These are phyloP conservation scores for Rehmannia glutinosa DNA, from an alignment of 257 asterid species.

Conservation along the genomic window DNA sequence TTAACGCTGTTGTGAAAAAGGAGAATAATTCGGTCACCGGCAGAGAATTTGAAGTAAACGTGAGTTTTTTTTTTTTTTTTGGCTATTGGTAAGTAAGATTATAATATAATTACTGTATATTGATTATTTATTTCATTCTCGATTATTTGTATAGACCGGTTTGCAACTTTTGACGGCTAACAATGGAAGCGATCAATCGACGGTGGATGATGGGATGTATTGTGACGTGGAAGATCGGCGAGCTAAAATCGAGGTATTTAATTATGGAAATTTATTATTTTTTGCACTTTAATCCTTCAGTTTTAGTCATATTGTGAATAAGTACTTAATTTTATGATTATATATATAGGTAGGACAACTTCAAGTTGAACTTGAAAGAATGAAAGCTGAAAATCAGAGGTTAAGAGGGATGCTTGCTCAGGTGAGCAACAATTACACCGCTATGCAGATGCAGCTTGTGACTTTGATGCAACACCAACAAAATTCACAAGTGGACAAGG, in stretches of 20 bases:
- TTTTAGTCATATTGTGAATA: background rate
- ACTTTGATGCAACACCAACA: conserved; percentile 32
- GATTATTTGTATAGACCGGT: conserved; percentile 42
- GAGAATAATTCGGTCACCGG: conserved; percentile 20
- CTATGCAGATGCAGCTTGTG: conserved; percentile 47
- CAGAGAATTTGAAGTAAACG: conserved; percentile 32
- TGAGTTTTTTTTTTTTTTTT: conserved; percentile 18
- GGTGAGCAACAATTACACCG: conserved; percentile 43
- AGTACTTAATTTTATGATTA: background rate
- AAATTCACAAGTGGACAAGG: conserved; percentile 13
- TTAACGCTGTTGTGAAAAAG: conserved; percentile 30
- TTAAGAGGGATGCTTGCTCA: conserved; percentile 57
- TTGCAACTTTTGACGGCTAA: conserved; percentile 63
- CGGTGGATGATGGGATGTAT: conserved; percentile 54
- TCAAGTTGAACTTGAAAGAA: conserved; percentile 44
- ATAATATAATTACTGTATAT: background rate
- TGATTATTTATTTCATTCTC: background rate
- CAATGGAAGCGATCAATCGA: conserved; percentile 64
- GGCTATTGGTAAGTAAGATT: background rate
- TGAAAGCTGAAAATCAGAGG: conserved; percentile 57
- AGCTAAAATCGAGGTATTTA: conserved; percentile 50
- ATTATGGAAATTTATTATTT: background rate
- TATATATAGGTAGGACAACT: conserved; percentile 38
- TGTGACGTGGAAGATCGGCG: conserved; percentile 36
- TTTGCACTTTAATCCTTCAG: background rate